These are phyloP conservation scores for Aspergillus hancockii DNA, from an alignment of 495 filamentous ascomycete genomes.

Conservation along the genomic window DNA sequence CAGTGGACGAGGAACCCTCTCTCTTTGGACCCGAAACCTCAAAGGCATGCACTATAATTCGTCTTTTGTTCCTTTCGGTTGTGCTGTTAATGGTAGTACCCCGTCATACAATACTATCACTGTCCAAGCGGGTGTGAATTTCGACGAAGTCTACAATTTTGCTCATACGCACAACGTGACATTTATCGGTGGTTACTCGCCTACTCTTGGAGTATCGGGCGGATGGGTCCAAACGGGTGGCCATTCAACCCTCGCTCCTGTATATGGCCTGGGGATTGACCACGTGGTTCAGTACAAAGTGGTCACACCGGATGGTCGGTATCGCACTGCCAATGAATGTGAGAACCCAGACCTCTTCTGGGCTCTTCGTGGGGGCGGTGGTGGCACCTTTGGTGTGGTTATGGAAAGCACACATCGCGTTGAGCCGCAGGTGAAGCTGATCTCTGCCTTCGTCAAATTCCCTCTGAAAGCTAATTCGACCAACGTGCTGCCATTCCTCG, in stretches of 20 bases:
- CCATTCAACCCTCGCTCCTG: slow-evolving; percentile 38
- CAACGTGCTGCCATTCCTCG: slow-evolving; percentile 32
- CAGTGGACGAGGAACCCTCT: slow-evolving; percentile 49
- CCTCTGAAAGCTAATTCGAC: slow-evolving; percentile 27
- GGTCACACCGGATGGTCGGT: slow-evolving; percentile 45
- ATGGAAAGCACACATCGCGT: slow-evolving; percentile 46
- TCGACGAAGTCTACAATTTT: slow-evolving; percentile 44
- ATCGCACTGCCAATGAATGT: slow-evolving; percentile 40
- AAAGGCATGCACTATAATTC: slow-evolving; percentile 23
- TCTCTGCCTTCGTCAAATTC: slow-evolving; percentile 35
- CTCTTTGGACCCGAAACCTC: slow-evolving; percentile 56
- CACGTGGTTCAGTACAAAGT: slow-evolving; percentile 46
- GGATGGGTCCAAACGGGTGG: slow-evolving; percentile 48
- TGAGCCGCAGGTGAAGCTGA: slow-evolving; percentile 28
- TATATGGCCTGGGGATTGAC: slow-evolving; percentile 49
- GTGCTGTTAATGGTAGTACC: slow-evolving; percentile 46
- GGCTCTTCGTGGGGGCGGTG: slow-evolving; percentile 57
- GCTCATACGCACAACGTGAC: slow-evolving; percentile 29
- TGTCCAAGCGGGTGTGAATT: slow-evolving; percentile 53
- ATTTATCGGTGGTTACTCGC: slow-evolving; percentile 25
- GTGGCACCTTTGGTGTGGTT: slow-evolving; percentile 55
- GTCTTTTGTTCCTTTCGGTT: slow-evolving; percentile 13
- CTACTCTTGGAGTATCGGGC: slow-evolving; percentile 32
- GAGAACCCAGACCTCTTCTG: slow-evolving; percentile 51
- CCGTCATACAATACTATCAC: slow-evolving; percentile 44